These are phyloP conservation scores for Phlyctochytrium planicorne DNA, from an alignment of 192 early-diverging fungal species.

Conservation along the genomic window DNA sequence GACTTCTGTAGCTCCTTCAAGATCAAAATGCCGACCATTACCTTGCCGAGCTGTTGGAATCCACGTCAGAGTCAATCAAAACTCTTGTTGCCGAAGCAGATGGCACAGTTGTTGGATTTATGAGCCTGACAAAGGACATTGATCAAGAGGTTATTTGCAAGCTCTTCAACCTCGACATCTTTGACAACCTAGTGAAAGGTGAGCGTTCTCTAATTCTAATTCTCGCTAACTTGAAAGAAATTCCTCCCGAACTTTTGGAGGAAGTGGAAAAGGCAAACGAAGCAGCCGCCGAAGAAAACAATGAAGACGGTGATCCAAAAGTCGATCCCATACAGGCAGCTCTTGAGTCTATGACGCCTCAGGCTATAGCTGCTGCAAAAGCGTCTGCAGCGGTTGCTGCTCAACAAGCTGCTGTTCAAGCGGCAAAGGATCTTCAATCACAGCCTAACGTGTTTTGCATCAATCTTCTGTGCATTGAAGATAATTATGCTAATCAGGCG, in stretches of 20 bases:
- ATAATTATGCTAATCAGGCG: slow-evolving; percentile 40
- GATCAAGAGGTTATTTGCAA: slow-evolving; percentile 39
- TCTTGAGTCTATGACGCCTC: slow-evolving; percentile 22
- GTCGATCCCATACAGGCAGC: slow-evolving; percentile 25
- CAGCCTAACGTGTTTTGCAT: slow-evolving; percentile 50
- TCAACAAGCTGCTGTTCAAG: slow-evolving; percentile 19
- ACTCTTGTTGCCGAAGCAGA: slow-evolving; percentile 54
- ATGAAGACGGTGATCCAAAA: background rate
- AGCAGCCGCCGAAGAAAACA: background rate
- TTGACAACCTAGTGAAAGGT: slow-evolving; percentile 51
- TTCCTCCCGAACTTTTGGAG: background rate
- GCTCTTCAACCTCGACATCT: slow-evolving; percentile 46
- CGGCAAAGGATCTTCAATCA: slow-evolving; percentile 7
- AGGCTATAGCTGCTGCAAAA: slow-evolving; percentile 23
- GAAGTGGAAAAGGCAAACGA: background rate
- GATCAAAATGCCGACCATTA: slow-evolving; percentile 39
- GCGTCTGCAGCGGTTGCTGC: slow-evolving; percentile 20
- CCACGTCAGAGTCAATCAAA: slow-evolving; percentile 27
- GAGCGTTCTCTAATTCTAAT: slow-evolving; percentile 17
- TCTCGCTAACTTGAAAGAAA: background rate
- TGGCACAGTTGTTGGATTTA: slow-evolving; percentile 51
- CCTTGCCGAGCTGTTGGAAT: slow-evolving; percentile 44
- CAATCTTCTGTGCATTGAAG: slow-evolving; percentile 48
- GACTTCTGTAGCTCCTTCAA: slow-evolving; percentile 33
- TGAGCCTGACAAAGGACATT: slow-evolving; percentile 45